These are phyloP conservation scores for Corchorus capsularis DNA, from an alignment of 345 rosid species.

Conservation along the genomic window DNA sequence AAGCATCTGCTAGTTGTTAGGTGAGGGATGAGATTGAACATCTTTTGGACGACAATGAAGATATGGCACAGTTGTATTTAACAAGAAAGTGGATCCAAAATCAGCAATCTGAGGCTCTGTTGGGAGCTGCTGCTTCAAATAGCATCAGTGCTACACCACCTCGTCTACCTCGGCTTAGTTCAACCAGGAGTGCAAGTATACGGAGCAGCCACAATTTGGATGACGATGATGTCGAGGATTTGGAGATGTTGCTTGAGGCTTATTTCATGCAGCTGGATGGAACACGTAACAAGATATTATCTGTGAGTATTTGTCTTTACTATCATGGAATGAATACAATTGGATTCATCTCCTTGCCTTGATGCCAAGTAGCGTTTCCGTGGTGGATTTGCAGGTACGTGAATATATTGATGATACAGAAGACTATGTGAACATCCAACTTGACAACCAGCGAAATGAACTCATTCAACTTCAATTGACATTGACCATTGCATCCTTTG, in stretches of 20 bases:
- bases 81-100: slow-evolving; percentile 77
- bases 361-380: not conserved
- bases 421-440: slow-evolving; percentile 90
- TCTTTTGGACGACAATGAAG: slow-evolving; percentile 81
- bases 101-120: slow-evolving; percentile 69
- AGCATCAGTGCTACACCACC: slow-evolving; percentile 35
- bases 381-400: slow-evolving; percentile 56
- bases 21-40: slow-evolving; percentile 95
- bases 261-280: slow-evolving; percentile 97
- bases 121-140: slow-evolving; percentile 47
- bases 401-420: slow-evolving; percentile 96
- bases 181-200: slow-evolving; percentile 66
- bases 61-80: slow-evolving; percentile 81
- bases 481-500: slow-evolving; percentile 77
- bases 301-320: slow-evolving; percentile 49
- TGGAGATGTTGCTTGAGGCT: slow-evolving; percentile 94
- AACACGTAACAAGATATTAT: slow-evolving; percentile 86
- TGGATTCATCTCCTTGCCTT: slow-evolving; percentile 3
- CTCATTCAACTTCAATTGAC: slow-evolving; percentile 85
- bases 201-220: slow-evolving; percentile 50
- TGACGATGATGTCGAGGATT: slow-evolving; percentile 76
- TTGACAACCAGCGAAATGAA: slow-evolving; percentile 87
- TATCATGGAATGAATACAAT: not conserved
- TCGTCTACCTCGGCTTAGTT: slow-evolving; percentile 45
- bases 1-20: slow-evolving; percentile 33